Evolutionary conservation across 2,329 filamentous ascomycete species (phyloP), one percentile per base, ranked within the genome.

Genomic region (Shiraia sp.): DNA sequence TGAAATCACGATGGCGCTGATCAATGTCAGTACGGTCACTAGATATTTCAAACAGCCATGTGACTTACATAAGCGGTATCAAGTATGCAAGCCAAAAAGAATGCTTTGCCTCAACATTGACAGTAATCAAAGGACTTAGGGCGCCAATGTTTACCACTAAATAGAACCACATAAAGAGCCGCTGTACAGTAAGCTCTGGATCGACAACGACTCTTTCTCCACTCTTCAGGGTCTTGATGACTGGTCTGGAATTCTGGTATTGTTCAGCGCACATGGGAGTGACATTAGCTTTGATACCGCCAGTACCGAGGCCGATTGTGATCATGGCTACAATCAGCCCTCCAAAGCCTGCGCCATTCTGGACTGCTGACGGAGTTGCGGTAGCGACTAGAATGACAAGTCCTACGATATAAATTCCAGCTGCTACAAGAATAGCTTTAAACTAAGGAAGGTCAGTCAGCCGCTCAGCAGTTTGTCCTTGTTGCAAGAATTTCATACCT

Each of bases 281-380:
- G 10, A 50, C 43, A 29, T 50, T 50, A 9, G 47, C 29, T 25
- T 44, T 50, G 40, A 50, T 50, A 19, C 47, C 41, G 10, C 47
- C 47, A 10, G 47, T 50, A 2, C 47, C 43, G 12, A 49, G 27
- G 5, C 47, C 43, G 29, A 47, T 50, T 6, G 32, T 29, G 13
- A 46, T 16, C 36, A 50, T 47, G 2, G 40, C 43, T 3, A 34
- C 33, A 15, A 47, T 14, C 6, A 50, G 36, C 10, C 47, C 42
- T 6, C 42, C 42, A 26, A 46, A 35, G 6, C 39, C 42, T 8
- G 42, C 38, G 4, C 40, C 39, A 22, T 32, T 34, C 9, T 34
- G 32, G 5, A 46, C 22, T 10, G 39, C 39, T 1, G 29, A 27
- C 10, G 47, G 47, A 3, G 33, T 46, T 5, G 47, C 27, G 10